A percentile compares a stretch with the other conserved stretches of the same genome.
Conservation (phyloP, 2,329 filamentous ascomycete genomes). For the Penicillium olsonii region DNA sequence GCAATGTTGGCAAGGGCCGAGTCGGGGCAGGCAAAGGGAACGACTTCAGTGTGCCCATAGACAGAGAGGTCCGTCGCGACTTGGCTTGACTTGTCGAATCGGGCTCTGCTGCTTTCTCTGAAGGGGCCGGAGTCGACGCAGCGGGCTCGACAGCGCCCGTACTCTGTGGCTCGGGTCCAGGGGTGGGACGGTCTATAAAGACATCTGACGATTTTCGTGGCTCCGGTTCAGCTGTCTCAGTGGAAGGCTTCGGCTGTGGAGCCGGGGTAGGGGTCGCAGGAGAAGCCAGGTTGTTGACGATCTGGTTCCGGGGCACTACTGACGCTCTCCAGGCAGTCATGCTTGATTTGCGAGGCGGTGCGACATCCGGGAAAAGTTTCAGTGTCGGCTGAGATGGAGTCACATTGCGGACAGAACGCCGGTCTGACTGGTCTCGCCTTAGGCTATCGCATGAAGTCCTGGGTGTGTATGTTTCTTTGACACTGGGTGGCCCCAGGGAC, state of each 20-base stretch:
- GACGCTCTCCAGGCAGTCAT: constrained; percentile 29
- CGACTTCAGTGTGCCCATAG: constrained; percentile 30
- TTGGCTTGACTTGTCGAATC: constrained; percentile 6
- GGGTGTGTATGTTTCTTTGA: neutral
- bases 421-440: constrained; percentile 8
- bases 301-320: constrained; percentile 18
- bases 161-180: neutral
- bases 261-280: neutral
- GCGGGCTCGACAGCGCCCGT: constrained; percentile 2
- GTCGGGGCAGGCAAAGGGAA: constrained; percentile 40
- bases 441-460: constrained; percentile 3
- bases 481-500: neutral
- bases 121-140: neutral
- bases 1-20: constrained; percentile 36
- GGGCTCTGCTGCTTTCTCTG: neutral
- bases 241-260: neutral
- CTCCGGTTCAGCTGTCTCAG: neutral
- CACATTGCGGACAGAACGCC: constrained; percentile 11
- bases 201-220: neutral
- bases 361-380: constrained; percentile 37
- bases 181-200: neutral
- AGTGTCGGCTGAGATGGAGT: constrained; percentile 22
- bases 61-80: constrained; percentile 25
- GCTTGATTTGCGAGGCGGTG: constrained; percentile 34
- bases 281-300: constrained; percentile 1